Percentiles rank a stretch among this genome's conserved stretches.
Conservation (phyloP, 1,284 basidiomycete genomes). For the Pholiota adiposa region DNA sequence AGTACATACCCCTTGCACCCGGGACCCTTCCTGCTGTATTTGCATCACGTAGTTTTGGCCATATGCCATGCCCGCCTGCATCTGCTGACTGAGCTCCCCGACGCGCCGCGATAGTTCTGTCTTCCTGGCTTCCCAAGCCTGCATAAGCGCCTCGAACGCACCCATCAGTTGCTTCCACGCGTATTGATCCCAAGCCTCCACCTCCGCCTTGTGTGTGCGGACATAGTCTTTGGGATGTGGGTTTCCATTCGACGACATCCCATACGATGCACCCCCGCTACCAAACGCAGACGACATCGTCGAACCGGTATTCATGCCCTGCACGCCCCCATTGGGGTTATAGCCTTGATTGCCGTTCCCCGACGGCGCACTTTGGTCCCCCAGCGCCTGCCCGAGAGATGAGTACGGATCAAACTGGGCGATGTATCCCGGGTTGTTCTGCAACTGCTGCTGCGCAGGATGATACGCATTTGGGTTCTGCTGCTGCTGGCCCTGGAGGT, state of each 20-base stretch:
- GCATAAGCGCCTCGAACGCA: slow-evolving; percentile 55
- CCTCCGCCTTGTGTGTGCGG: slow-evolving; percentile 52
- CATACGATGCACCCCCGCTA: slow-evolving; percentile 15
- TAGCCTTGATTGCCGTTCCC: background rate
- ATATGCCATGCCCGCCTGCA: slow-evolving; percentile 35
- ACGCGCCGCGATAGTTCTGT: slow-evolving; percentile 47
- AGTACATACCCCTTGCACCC: slow-evolving; percentile 52
- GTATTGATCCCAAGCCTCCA: slow-evolving; percentile 61
- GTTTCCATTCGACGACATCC: slow-evolving; percentile 39
- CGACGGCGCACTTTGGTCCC: slow-evolving; percentile 23
- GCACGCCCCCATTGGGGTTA: slow-evolving; percentile 2
- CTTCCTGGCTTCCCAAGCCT: slow-evolving; percentile 54
- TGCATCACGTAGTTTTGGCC: slow-evolving; percentile 47
- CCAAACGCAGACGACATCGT: slow-evolving; percentile 15
- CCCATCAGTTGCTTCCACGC: slow-evolving; percentile 62
- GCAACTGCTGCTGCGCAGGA: slow-evolving; percentile 40
- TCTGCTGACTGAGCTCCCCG: slow-evolving; percentile 45
- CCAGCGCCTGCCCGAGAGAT: slow-evolving; percentile 43
- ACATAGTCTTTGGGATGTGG: slow-evolving; percentile 61
- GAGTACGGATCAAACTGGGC: slow-evolving; percentile 62
- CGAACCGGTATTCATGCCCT: slow-evolving; percentile 21
- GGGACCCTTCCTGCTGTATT: slow-evolving; percentile 50
- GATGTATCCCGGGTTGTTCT: slow-evolving; percentile 45
- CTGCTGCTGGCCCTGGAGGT: slow-evolving; percentile 38
- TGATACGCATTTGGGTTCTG: slow-evolving; percentile 22